phyloP scores from a whole-genome alignment of 768 basidiomycete genomes.

The Russula virescens region DNA sequence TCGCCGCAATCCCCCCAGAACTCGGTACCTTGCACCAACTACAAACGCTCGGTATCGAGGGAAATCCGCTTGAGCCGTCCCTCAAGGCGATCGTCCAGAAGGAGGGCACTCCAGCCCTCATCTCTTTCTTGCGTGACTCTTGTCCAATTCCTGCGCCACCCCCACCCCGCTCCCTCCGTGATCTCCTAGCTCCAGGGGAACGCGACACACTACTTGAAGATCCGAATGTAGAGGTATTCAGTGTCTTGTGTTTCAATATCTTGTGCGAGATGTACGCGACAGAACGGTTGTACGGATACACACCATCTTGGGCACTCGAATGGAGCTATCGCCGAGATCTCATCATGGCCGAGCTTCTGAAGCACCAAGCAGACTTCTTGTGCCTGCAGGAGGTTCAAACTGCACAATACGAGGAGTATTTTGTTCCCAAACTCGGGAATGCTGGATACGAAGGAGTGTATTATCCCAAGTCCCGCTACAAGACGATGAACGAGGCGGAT shows the following conservation, averaged over 20 bases:
- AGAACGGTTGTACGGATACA: slow-evolving; percentile 87
- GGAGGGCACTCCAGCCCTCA: slow-evolving; percentile 87
- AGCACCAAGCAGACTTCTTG: slow-evolving; percentile 79
- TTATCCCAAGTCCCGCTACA: slow-evolving; percentile 87
- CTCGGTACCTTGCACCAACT: slow-evolving; percentile 88
- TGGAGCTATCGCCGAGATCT: slow-evolving; percentile 92
- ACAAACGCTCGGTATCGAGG: slow-evolving; percentile 90
- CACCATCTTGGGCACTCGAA: slow-evolving; percentile 91
- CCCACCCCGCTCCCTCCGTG: slow-evolving; percentile 73
- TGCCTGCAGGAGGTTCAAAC: slow-evolving; percentile 96
- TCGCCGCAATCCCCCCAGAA: slow-evolving; percentile 80
- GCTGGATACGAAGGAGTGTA: slow-evolving; percentile 88
- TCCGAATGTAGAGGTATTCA: slow-evolving; percentile 68
- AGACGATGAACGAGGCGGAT: slow-evolving; percentile 87
- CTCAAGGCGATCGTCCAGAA: slow-evolving; percentile 83
- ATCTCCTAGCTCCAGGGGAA: slow-evolving; percentile 52
- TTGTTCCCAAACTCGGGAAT: slow-evolving; percentile 61
- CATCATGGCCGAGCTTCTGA: slow-evolving; percentile 78
- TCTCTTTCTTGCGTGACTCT: slow-evolving; percentile 90
- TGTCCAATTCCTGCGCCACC: slow-evolving; percentile 78
- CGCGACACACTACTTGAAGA: slow-evolving; percentile 56
- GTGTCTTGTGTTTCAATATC: slow-evolving; percentile 87
- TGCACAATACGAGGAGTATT: slow-evolving; percentile 88
- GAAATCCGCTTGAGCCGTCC: slow-evolving; percentile 83
- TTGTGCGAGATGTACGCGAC: slow-evolving; percentile 90